Conservation (phyloP, 305 asterid species). For the Nicotiana rustica region DNA sequence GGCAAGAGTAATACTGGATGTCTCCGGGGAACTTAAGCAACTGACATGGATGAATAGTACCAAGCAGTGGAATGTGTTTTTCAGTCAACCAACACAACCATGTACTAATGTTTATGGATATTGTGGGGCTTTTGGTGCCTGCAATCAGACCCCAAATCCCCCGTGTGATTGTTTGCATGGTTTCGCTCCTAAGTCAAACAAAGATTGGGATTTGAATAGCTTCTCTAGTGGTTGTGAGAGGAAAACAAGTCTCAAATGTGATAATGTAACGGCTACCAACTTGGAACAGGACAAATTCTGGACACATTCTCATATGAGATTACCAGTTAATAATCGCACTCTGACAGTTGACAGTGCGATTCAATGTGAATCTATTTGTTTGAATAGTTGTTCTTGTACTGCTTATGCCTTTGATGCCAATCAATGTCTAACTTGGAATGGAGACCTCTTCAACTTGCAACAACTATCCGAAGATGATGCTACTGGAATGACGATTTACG, state of each 20-base stretch:
- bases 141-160: neutral
- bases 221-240: neutral
- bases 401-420: conserved; percentile 38
- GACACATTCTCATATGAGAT: neutral
- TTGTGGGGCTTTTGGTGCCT: neutral
- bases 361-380: conserved; percentile 32
- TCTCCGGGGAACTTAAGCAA: conserved; percentile 62
- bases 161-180: neutral
- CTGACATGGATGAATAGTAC: conserved; percentile 44
- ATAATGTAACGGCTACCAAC: conserved; percentile 24
- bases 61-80: neutral
- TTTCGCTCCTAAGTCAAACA: neutral
- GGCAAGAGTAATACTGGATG: conserved; percentile 61
- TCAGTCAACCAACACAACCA: neutral
- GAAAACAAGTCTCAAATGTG: conserved; percentile 31
- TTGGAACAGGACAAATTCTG: neutral
- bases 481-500: conserved; percentile 41
- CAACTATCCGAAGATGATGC: conserved; percentile 49
- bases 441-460: conserved; percentile 51
- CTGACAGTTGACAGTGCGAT: neutral
- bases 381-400: conserved; percentile 36
- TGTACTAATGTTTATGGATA: neutral
- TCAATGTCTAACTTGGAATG: conserved; percentile 54
- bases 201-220: neutral
- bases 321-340: neutral